Evolutionary conservation across 108 stramenopile species (phyloP), one percentile per base, ranked within the genome.

Genomic region (Skeletonema marinoi): DNA sequence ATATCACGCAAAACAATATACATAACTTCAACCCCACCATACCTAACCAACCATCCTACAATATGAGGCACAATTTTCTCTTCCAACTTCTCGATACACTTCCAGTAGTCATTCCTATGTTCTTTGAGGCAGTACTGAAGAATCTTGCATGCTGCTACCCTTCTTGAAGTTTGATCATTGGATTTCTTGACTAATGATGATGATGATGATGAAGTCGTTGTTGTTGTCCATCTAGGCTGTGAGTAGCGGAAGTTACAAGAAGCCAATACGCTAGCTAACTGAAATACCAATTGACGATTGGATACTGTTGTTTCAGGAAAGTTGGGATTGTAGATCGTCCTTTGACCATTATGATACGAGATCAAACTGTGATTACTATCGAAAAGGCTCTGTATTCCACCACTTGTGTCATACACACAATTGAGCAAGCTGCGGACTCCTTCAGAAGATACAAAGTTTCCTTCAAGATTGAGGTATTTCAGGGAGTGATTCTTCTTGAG

Each of bases 311-410:
- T 70, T 41, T 74, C 64, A 3, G 80, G 80, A 48, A 80, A 80
- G 50, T 66, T 71, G 14, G 72, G 68, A 10, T 72, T 73, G 50
- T 73, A 80, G 12, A 80, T 60, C 30, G 66, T 60, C 21, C 66
- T 54, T 50, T 58, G 41, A 4, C 73, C 68, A 56, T 41, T 41
- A 21, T 68, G 46, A 56, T 73, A 73, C 19, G 78, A 51, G 48
- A 72, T 67, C 36, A 80, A 58, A 48, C 42, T 73, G 44, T 80
- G 78, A 56, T 80, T 80, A 46, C 72, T 67, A 50, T 71, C 65
- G 48, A 66, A 80, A 16, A 80, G 25, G 29, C 72, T 73, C 51
- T 30, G 32, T 1, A 74, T 72, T 13, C 75, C 75, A 48, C 67
- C 60, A 50, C 64, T 67, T 13, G 72, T 73, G 50, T 80, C 72